Evolutionary conservation across 2,329 filamentous ascomycete genomes (phyloP).

Genomic region (Beauveria scarabaeidicola): DNA sequence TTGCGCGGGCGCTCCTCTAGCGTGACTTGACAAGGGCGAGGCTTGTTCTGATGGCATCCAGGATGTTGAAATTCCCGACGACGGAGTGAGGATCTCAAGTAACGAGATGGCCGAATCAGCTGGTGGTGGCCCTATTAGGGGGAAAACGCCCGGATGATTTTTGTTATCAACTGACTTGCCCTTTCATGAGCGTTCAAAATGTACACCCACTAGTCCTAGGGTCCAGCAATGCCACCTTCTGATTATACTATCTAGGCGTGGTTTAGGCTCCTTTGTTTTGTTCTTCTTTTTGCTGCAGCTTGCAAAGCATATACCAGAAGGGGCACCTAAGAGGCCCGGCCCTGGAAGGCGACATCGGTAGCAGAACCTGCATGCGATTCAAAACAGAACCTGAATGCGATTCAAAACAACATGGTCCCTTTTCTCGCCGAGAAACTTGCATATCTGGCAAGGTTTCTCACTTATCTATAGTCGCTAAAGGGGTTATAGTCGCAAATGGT

Average conservation of each 20-base stretch:
- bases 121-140: neutral
- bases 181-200: neutral
- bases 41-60: neutral
- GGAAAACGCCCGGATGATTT: neutral
- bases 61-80: neutral
- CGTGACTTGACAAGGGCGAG: neutral
- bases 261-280: neutral
- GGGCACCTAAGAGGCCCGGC: no score
- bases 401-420: no score
- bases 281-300: neutral
- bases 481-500: neutral
- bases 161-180: neutral
- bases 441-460: no score
- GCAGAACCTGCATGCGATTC: no score
- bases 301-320: neutral
- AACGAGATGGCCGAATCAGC: neutral
- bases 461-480: no score
- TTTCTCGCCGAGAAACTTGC: no score
- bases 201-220: neutral
- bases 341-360: no score
- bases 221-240: no score
- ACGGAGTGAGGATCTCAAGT: neutral
- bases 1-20: neutral
- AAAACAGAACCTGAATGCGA: no score
- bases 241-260: neutral